Conservation (phyloP, 169 alveolate genomes). For the Pseudocohnilembus persalinus region DNA sequence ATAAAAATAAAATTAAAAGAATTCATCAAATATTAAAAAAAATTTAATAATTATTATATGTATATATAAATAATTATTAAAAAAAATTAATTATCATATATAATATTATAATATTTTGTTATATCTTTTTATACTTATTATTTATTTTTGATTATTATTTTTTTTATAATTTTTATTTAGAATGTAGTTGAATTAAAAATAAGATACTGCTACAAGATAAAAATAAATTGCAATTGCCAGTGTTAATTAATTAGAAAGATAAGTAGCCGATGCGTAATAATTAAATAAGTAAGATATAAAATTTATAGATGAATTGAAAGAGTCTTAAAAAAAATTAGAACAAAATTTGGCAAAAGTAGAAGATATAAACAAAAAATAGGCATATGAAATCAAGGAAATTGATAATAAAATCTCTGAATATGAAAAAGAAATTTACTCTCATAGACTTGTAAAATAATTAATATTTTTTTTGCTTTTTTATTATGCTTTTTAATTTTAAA, state of each 20-base stretch:
- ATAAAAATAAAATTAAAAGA: too few species aligned
- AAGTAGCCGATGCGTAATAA: slow-evolving; percentile 38
- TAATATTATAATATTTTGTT: too few species aligned
- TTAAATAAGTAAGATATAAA: slow-evolving; percentile 35
- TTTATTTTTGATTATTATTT: too few species aligned
- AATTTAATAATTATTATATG: too few species aligned
- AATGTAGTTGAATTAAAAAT: slow-evolving; percentile 7
- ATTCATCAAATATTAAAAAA: too few species aligned
- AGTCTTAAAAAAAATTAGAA: slow-evolving; percentile 30
- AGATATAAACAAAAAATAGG: slow-evolving; percentile 19
- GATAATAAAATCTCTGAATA: slow-evolving; percentile 53
- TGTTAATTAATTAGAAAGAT: slow-evolving; percentile 33
- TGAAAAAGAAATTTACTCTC: slow-evolving; percentile 55
- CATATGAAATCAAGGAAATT: slow-evolving; percentile 38
- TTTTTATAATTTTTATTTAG: too few species aligned
- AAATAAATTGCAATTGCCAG: slow-evolving; percentile 33
- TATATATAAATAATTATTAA: too few species aligned
- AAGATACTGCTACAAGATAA: slow-evolving; percentile 20
- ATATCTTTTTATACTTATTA: too few species aligned
- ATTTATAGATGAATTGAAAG: slow-evolving; percentile 28
- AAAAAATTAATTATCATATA: too few species aligned
- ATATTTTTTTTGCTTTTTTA: slow-evolving; percentile 4
- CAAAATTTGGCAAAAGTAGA: slow-evolving; percentile 30
- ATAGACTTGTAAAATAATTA: slow-evolving; percentile 22
- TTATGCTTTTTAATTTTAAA: slow-evolving; percentile 29